These are phyloP conservation scores for Draba incana DNA, from an alignment of 345 rosid genomes.

Conservation along the genomic window DNA sequence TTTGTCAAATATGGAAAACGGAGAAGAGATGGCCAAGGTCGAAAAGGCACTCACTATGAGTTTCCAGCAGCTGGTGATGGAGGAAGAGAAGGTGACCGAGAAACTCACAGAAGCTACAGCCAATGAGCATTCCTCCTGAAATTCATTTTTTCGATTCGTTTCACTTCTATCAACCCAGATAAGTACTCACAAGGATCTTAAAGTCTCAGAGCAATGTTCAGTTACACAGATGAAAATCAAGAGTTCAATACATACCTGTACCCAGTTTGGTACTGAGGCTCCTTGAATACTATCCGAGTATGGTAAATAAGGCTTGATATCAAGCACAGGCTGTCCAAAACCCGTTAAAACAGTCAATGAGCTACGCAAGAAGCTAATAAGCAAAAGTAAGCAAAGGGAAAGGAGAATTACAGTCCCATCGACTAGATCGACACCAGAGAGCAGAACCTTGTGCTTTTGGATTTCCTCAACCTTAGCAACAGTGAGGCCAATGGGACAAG, in stretches of 20 bases:
- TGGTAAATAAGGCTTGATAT: constrained; percentile 82
- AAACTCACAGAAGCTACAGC: constrained; percentile 74
- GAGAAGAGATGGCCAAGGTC: constrained; percentile 15
- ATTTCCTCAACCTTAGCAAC: constrained; percentile 95
- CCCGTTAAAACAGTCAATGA: constrained; percentile 22
- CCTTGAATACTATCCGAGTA: constrained; percentile 78
- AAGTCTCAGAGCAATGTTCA: constrained; percentile 9
- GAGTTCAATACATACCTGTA: constrained; percentile 51
- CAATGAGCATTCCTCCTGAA: constrained; percentile 65
- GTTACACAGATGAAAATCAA: constrained; percentile 2
- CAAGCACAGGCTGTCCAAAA: constrained; percentile 72
- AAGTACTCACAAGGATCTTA: constrained; percentile 17
- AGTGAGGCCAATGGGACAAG: constrained; percentile 90
- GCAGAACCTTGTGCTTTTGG: constrained; percentile 65
- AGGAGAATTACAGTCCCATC: constrained; percentile 83
- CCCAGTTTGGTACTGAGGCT: constrained; percentile 82
- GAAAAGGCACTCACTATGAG: constrained; percentile 51
- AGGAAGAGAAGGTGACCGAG: constrained; percentile 59
- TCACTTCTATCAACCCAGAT: constrained; percentile 7
- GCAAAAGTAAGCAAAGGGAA: not conserved
- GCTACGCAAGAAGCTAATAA: not conserved
- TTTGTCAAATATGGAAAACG: constrained; percentile 4
- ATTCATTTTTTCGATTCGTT: constrained; percentile 7
- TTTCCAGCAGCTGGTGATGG: constrained; percentile 71
- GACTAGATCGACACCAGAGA: constrained; percentile 92